Base-by-base conservation (phyloP, 1,284 basidiomycete genomes). In the Vanrija sp. region DNA sequence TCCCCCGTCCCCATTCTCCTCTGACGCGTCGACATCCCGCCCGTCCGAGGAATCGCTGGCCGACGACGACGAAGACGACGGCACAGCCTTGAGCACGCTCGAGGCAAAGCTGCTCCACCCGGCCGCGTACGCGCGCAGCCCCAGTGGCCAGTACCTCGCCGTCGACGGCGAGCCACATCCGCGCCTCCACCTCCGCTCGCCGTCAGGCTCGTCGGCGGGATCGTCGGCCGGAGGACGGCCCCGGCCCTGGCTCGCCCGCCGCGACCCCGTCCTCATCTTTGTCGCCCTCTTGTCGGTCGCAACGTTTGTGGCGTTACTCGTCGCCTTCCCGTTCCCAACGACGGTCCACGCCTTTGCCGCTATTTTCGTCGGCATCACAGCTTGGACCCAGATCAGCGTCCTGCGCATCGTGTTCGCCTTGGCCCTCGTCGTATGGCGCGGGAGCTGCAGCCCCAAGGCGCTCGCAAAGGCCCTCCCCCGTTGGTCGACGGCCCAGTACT, bases 291-390 rank as follows among this genome's bases (percentile, higher is more conserved):
- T 60, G 25, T 39, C 49, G 20, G 16, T 54, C 23, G 44, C 38
- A 24, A 41, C 27, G 16, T 20, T 43, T 19, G 18, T 45, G 18
- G 50, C 47, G 22, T 45, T 67, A 20, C 57, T 63, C 53, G 27
- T 62, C 53, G 45, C 56, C 23, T 70, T 62, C 51, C 65, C 66
- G 20, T 67, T 67, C 56, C 66, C 66, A 12, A 68, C 66, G 12
- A 68, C 68, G 3, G 57, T 70, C 22, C 68, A 62, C n/a, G 50
- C 62, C 18, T 68, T 65, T 45, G 12, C 49, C 10, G 45, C 54
- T 2, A 20, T 57, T 3, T 55, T 49, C 7, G 18, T 62, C 12
- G 54, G 48, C 15, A 31, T 67, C 27, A 31, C 45, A 9, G 19
- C 46, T 6, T 68, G 66, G 68, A 54, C 56, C 1, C 9, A 53